phyloP scores from a whole-genome alignment of 495 filamentous ascomycete species.

The Penicillium roqueforti region DNA sequence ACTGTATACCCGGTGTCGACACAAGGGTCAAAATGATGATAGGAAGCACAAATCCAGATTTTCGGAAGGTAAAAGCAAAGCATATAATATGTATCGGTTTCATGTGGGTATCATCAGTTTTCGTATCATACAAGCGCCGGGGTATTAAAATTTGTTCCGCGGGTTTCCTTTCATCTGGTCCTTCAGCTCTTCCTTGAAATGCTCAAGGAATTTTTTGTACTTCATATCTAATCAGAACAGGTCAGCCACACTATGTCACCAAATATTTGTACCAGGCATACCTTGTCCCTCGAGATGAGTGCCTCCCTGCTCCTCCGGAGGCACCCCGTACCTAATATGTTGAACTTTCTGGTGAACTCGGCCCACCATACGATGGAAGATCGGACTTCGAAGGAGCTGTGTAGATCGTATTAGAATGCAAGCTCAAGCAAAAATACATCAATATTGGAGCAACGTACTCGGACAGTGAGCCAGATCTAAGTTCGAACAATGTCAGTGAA shows the following conservation, averaged over 20 bases:
- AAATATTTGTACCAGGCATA: constrained; percentile 22
- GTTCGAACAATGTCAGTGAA: constrained; percentile 2
- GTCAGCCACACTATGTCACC: constrained; percentile 14
- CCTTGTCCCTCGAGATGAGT: constrained; percentile 49
- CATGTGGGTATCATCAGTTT: constrained; percentile 21
- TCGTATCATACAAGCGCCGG: constrained; percentile 8
- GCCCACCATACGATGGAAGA: constrained; percentile 57
- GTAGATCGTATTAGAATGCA: constrained; percentile 20
- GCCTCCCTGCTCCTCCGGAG: constrained; percentile 55
- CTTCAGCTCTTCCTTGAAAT: constrained; percentile 58
- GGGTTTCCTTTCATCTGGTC: constrained; percentile 51
- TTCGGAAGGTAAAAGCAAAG: not conserved
- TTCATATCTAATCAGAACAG: constrained; percentile 19
- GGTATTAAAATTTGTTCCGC: constrained; percentile 32
- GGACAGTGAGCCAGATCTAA: constrained; percentile 41
- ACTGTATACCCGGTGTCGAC: constrained; percentile 43
- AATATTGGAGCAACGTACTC: constrained; percentile 27
- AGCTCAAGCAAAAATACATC: not conserved
- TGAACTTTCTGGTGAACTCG: constrained; percentile 52
- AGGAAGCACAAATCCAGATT: not conserved
- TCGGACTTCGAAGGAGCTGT: constrained; percentile 59
- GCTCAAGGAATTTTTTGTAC: constrained; percentile 45
- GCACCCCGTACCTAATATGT: constrained; percentile 48
- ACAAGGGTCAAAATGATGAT: not conserved
- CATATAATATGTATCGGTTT: not conserved